A percentile compares a stretch with the other conserved stretches of the same genome.
phyloP scores from a whole-genome alignment of 257 asterid genomes.

The Perilla frutescens region DNA sequence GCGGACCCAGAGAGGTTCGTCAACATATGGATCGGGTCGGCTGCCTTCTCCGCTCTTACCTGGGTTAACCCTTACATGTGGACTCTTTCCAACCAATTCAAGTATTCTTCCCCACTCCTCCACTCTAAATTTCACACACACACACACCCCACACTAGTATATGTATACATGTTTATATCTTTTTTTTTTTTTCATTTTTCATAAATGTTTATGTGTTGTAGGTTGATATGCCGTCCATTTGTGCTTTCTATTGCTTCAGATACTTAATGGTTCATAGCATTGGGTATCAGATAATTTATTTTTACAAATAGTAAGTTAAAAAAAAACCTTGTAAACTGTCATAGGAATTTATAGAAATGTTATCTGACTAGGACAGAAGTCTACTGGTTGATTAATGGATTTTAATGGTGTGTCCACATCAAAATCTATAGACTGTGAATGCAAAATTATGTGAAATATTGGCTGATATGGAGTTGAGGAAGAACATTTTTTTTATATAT shows the following conservation, averaged over 20 bases:
- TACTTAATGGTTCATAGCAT: not conserved
- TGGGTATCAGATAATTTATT: not conserved
- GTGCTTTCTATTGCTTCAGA: not conserved
- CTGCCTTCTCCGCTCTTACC: conserved; percentile 75
- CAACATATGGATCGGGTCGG: conserved; percentile 80
- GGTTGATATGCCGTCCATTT: not conserved
- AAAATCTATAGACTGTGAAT: not conserved
- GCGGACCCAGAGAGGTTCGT: conserved; percentile 62
- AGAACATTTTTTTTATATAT: not conserved
- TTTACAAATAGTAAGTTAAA: not conserved
- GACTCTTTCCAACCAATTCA: conserved; percentile 77
- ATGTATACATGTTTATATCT: not conserved
- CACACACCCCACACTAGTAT: not conserved
- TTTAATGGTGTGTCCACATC: conserved; percentile 7
- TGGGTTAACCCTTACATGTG: conserved; percentile 83
- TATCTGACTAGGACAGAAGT: not conserved
- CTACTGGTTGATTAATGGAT: conserved; percentile 9
- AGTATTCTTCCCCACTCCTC: conserved; percentile 46
- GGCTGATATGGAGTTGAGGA: not conserved
- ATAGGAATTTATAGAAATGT: not conserved
- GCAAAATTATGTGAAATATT: not conserved
- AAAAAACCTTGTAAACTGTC: not conserved
- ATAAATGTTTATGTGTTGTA: not conserved
- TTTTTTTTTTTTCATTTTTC: not conserved
- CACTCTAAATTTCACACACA: not conserved